These are phyloP conservation scores for Hypoxylon trugodes DNA, from an alignment of 495 filamentous ascomycete species.

Conservation along the genomic window DNA sequence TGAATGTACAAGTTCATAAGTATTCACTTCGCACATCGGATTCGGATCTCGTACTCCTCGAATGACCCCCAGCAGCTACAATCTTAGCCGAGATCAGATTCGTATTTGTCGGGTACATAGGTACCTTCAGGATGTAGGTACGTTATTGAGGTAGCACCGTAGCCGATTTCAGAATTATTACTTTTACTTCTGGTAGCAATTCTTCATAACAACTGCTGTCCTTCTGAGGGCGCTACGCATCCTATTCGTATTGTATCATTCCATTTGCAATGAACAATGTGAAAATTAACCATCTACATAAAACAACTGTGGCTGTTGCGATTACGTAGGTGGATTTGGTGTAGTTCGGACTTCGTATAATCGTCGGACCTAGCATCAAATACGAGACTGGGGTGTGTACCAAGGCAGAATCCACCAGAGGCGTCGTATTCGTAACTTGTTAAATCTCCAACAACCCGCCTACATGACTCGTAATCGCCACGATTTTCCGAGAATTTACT, in stretches of 20 bases:
- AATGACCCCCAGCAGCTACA: neutral
- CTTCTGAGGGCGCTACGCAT: no score
- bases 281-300: no score
- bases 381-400: slow-evolving; percentile 11
- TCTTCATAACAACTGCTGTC: no score
- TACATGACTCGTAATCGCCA: slow-evolving; percentile 30
- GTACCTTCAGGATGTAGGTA: no score
- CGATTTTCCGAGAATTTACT: slow-evolving; percentile 17
- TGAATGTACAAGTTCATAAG: no score
- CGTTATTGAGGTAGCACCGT: no score
- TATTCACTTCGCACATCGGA: neutral
- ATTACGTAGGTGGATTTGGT: neutral
- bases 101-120: neutral
- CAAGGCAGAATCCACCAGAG: no score
- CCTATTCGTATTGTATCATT: no score
- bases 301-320: no score
- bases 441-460: neutral
- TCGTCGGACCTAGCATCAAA: slow-evolving; percentile 22
- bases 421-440: slow-evolving; percentile 22
- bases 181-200: no score
- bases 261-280: no score
- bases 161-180: no score
- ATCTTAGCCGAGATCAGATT: neutral
- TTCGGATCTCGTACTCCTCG: slow-evolving; percentile 26
- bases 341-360: neutral